phyloP scores from a whole-genome alignment of 148 eudicot genomes.

The Nepenthes mirabilis region DNA sequence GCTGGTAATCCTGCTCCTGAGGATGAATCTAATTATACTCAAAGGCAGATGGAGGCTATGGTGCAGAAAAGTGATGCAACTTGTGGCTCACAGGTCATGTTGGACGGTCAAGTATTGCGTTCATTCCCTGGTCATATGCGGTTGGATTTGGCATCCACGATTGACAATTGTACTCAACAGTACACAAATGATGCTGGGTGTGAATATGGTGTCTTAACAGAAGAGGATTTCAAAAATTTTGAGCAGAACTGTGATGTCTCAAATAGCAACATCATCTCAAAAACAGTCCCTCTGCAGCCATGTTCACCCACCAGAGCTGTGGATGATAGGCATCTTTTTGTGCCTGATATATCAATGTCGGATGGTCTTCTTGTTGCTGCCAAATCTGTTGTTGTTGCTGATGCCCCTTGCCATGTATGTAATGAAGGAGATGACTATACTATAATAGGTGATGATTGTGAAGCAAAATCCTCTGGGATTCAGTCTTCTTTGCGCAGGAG shows the following conservation, averaged over 20 bases:
- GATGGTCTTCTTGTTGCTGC: constrained; percentile 18
- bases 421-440: constrained; percentile 17
- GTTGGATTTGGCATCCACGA: not conserved
- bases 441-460: constrained; percentile 12
- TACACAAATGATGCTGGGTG: not conserved
- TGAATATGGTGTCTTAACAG: not conserved
- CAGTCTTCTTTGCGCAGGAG: constrained; percentile 25
- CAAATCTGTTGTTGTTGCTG: constrained; percentile 16
- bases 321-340: constrained; percentile 15
- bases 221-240: not conserved
- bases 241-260: not conserved
- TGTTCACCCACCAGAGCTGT: constrained; percentile 12
- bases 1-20: constrained; percentile 1
- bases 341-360: constrained; percentile 13
- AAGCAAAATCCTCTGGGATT: constrained; percentile 2
- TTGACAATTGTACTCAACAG: not conserved
- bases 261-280: not conserved
- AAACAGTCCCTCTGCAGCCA: constrained; percentile 18
- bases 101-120: not conserved
- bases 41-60: constrained; percentile 6
- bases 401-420: constrained; percentile 10
- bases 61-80: not conserved
- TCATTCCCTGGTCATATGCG: not conserved
- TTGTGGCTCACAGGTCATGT: not conserved
- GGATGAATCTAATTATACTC: not conserved